Conservation (phyloP, 768 basidiomycete genomes). For the Tephrocybe sp. region DNA sequence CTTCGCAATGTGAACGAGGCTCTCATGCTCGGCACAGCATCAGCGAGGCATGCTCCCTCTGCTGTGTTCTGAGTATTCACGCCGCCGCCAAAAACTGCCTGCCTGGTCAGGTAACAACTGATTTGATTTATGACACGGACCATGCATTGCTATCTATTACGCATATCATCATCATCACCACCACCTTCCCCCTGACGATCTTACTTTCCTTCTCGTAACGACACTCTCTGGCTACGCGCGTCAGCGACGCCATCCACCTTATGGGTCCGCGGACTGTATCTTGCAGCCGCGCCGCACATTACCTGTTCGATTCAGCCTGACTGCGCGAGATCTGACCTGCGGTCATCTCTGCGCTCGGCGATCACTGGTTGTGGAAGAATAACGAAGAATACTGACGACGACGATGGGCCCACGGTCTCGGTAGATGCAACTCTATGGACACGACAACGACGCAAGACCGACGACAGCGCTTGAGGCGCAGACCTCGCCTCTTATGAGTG, state of each 20-base stretch:
- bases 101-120: slow-evolving; percentile 54
- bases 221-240: slow-evolving; percentile 36
- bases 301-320: slow-evolving; percentile 23
- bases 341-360: slow-evolving; percentile 31
- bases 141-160: slow-evolving; percentile 44
- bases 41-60: slow-evolving; percentile 65
- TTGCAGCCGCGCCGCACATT: slow-evolving; percentile 60
- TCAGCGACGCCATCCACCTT: slow-evolving; percentile 31
- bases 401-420: slow-evolving; percentile 51
- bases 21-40: slow-evolving; percentile 81
- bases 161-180: slow-evolving; percentile 35
- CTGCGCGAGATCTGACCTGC: slow-evolving; percentile 35
- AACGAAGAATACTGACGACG: slow-evolving; percentile 33
- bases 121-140: slow-evolving; percentile 56
- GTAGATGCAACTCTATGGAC: slow-evolving; percentile 48
- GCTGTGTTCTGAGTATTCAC: slow-evolving; percentile 20
- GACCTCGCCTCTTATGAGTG: slow-evolving; percentile 46
- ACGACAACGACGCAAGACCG: slow-evolving; percentile 74
- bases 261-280: slow-evolving; percentile 30
- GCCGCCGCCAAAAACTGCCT: slow-evolving; percentile 32
- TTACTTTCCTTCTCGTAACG: slow-evolving; percentile 25
- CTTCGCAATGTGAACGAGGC: slow-evolving; percentile 87
- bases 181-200: slow-evolving; percentile 24
- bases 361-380: slow-evolving; percentile 27
- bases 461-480: slow-evolving; percentile 52